Evolutionary conservation across 2,329 filamentous ascomycete species (phyloP).

Genomic region (Ophiostoma himal-ulmi): DNA sequence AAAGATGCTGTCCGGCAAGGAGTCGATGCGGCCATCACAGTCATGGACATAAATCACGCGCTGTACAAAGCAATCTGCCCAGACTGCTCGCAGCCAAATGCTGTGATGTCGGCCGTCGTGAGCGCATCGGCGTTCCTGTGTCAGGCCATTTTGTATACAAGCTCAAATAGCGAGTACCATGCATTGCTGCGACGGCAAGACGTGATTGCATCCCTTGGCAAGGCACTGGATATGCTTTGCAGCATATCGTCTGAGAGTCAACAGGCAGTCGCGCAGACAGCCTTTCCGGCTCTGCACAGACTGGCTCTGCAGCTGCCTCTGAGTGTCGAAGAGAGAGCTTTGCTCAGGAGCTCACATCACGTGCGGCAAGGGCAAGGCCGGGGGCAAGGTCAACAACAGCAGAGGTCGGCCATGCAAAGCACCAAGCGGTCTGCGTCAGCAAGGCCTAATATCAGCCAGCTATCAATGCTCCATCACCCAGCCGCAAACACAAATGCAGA

Average conservation of each 20-base stretch:
- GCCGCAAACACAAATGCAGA: neutral
- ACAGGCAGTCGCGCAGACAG: neutral
- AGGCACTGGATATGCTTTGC: neutral
- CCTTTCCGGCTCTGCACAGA: neutral
- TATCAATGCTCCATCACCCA: neutral
- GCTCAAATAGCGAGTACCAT: neutral
- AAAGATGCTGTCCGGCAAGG: neutral
- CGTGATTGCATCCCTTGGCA: neutral
- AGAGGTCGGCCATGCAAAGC: neutral
- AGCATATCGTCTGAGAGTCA: neutral
- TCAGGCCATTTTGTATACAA: neutral
- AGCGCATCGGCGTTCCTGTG: constrained; percentile 8
- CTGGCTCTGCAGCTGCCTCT: neutral
- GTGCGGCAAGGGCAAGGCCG: neutral
- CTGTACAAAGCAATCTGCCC: neutral
- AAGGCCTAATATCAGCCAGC: neutral
- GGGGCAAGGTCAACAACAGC: neutral
- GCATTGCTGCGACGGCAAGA: neutral
- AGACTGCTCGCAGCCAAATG: neutral
- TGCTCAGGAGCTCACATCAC: neutral
- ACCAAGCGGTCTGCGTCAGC: neutral
- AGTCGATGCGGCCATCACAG: constrained; percentile 2
- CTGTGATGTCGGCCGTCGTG: neutral
- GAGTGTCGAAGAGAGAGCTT: neutral
- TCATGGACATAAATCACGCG: neutral